Evolutionary conservation across 441 rosid genomes (phyloP), one percentile per base, ranked within the genome.

Genomic region (Pelargonium myrrhifolium): DNA sequence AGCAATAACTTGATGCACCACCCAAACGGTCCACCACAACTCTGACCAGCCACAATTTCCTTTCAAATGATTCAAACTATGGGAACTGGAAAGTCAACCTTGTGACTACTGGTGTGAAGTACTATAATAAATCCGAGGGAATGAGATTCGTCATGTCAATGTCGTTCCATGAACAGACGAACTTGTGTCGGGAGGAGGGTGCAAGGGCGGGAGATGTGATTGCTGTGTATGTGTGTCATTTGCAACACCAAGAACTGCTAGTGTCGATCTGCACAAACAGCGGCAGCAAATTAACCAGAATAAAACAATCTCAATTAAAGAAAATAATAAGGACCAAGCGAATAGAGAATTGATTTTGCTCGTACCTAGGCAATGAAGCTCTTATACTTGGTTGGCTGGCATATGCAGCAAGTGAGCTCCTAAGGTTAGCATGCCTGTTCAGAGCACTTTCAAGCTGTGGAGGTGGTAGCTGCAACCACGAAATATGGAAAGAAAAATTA

Each of bases 371-470:
- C 45, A 90, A 72, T 21, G 98, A 87, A 82, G 83, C 71, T 80
- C 74, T 84, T 62, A 77, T 64, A 65, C 75, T 87, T 74, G 93
- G 88, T 71, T 90, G 96, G 78, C 76, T 86, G 31, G 90, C 90
- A 73, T 82, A 92, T 55, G 85, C 79, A 63, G 93, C 79, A 65
- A 94, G 80, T 20, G 99, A 78, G 60, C 80, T 84, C 78, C 87
- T 82, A 70, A 92, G 89, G 76, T 78, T 83, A 55, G 92, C 77
- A 72, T 90, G 87, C 75, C 90, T 95, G 80, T 77, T 90, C 77
- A 92, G 73, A 71, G 88, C 78, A 78, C 82, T 87, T 75, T 92
- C 96, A 58, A 95, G 98, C 67, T 87, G 92, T 3, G 87, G 85
- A 42, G 95, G 81, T 12, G 97, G 99, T 78, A 95, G 77, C 98